Percentiles rank a stretch among this genome's conserved stretches.
These are phyloP conservation scores for Yamadazyma membranifaciens DNA, from an alignment of 1,139 yeast species.

Conservation along the genomic window DNA sequence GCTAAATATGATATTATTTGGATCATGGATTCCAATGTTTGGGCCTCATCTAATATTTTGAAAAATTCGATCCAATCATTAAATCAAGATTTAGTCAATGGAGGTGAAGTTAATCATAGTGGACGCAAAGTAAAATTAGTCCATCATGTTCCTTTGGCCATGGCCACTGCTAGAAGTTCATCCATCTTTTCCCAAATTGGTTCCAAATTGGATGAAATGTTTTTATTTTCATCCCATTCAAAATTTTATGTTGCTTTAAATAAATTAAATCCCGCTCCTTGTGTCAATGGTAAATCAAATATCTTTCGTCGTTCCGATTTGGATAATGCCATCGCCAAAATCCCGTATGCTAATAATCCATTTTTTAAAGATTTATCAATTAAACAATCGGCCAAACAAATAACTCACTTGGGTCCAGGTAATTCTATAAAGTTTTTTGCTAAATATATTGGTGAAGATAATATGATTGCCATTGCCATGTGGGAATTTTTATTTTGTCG, in stretches of 20 bases:
- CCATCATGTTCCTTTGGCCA: conserved; percentile 76
- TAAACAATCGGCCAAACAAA: conserved; percentile 29
- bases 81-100: conserved; percentile 47
- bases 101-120: conserved; percentile 22
- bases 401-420: conserved; percentile 45
- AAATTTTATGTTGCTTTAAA: conserved; percentile 82
- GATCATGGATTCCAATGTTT: conserved; percentile 88
- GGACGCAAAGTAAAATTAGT: conserved; percentile 59
- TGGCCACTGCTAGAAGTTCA: conserved; percentile 28
- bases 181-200: conserved; percentile 43
- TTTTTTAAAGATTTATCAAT: conserved; percentile 35
- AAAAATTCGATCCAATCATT: conserved; percentile 64
- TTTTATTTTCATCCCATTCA: conserved; percentile 77
- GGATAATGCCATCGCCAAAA: conserved; percentile 57
- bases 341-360: conserved; percentile 20
- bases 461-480: conserved; percentile 84
- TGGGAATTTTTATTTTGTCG: conserved; percentile 72
- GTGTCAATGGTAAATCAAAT: conserved; percentile 92
- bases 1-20: conserved; percentile 77
- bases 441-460: conserved; percentile 86
- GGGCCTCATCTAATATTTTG: conserved; percentile 69
- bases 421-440: conserved; percentile 64
- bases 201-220: conserved; percentile 82
- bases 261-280: conserved; percentile 76
- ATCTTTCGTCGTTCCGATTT: conserved; percentile 68